These are phyloP conservation scores for Incumbomyces lentus DNA, from an alignment of 2,329 filamentous ascomycete species.

Conservation along the genomic window DNA sequence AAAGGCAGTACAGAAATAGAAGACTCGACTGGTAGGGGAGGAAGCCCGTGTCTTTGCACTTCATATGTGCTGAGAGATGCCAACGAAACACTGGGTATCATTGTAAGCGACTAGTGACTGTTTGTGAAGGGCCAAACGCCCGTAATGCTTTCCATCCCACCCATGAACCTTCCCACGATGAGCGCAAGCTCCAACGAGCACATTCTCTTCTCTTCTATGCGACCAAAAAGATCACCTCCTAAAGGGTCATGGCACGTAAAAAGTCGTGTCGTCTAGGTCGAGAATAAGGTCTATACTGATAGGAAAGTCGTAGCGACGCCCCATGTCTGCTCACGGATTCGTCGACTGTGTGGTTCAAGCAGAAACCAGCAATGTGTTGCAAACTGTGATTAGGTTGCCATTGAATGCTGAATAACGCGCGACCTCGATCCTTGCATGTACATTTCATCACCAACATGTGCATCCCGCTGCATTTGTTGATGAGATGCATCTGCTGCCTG, in stretches of 20 bases:
- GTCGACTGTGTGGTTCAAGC: neutral
- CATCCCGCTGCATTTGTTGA: conserved; percentile 7
- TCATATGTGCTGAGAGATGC: too few species aligned
- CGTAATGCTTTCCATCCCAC: too few species aligned
- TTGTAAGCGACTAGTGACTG: too few species aligned
- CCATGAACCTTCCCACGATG: too few species aligned
- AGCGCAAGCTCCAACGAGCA: too few species aligned
- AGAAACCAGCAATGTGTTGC: neutral
- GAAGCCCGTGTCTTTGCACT: too few species aligned
- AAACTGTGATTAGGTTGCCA: neutral
- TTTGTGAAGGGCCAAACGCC: too few species aligned
- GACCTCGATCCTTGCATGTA: conserved; percentile 13
- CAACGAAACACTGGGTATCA: too few species aligned
- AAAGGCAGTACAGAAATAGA: too few species aligned
- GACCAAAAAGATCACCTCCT: neutral
- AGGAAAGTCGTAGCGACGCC: conserved; percentile 2
- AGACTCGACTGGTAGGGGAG: too few species aligned
- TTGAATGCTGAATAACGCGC: neutral
- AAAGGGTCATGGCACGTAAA: neutral
- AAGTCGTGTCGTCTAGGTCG: neutral
- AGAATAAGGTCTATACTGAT: conserved; percentile 1
- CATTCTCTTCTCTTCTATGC: neutral
- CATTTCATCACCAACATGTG: conserved; percentile 14
- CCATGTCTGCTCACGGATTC: neutral
- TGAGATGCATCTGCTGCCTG: conserved; percentile 24